Evolutionary conservation across 2,329 filamentous ascomycete species (phyloP), one percentile per base, ranked within the genome.

Genomic region (Thermothelomyces thermophilus): DNA sequence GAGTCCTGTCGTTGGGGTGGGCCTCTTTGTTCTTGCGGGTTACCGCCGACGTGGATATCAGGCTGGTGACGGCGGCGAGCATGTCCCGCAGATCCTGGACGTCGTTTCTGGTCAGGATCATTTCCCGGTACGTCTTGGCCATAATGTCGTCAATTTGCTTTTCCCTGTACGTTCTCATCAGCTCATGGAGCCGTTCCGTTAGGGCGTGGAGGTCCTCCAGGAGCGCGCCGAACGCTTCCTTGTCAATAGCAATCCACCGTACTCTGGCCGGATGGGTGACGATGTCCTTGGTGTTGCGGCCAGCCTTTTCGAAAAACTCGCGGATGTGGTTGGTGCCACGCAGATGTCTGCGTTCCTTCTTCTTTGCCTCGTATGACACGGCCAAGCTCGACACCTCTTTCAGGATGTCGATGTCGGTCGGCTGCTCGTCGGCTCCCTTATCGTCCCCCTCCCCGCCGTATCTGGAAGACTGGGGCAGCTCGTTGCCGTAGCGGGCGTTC

Each of bases 61-160:
- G 46, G 41, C 50, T 41, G 0, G 52, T 52, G 3, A 58, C 55
- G 14, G 58, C 59, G 9, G 50, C 56, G 1, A 60, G 31, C 56
- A 60, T 62, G 39, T 55, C 54, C 17, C 45, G 41, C 4, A 62
- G 41, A 6, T 60, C 57, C 19, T 58, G 46, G 11, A 62, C 50
- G 11, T 56, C 51, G 39, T 62, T 58, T 1, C 60, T 47, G 9
- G 57, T 52, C 7, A 62, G 41, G 10, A 62, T 56, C 57, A 62
- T 60, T 45, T 62, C 60, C 1, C 60, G 50, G 42, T 62, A 60
- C 1, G 58, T 60, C 46, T 57, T 60, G 44, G 56, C 58, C 1
- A 56, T 59, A 36, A 60, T 60, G 17, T 58, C 56, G 31, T 60
- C 58, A 19, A 62, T 58, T 14, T 52, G 48, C 41, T 50, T 43